These are phyloP conservation scores for Rhodotorula sp. DNA, from an alignment of 1,284 basidiomycete genomes.

Conservation along the genomic window DNA sequence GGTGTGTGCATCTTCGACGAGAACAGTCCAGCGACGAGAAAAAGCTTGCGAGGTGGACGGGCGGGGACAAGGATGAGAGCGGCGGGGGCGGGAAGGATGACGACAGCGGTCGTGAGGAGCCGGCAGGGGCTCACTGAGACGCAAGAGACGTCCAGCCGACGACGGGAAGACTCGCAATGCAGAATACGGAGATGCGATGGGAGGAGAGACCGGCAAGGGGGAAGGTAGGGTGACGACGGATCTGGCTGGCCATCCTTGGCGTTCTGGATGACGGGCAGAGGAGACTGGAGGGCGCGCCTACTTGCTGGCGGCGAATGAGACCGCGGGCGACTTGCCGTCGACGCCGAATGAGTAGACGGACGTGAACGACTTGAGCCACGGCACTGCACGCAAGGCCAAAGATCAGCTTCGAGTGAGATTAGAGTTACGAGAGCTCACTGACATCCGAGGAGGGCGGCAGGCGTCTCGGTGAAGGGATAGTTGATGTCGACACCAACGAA, in stretches of 20 bases:
- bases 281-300: background rate
- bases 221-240: background rate
- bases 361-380: slow-evolving; percentile 1
- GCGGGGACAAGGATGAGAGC: no score
- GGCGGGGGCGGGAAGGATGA: no score
- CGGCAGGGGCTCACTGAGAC: no score
- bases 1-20: no score
- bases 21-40: no score
- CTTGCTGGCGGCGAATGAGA: background rate
- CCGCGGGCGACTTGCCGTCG: background rate
- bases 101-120: no score
- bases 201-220: background rate
- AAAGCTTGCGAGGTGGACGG: no score
- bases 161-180: no score
- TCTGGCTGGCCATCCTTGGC: background rate
- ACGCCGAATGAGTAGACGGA: background rate
- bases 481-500: background rate
- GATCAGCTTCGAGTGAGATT: background rate
- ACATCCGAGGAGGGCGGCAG: background rate
- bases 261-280: background rate
- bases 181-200: no score
- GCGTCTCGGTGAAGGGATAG: background rate
- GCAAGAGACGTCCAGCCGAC: no score
- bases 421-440: background rate
- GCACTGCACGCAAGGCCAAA: background rate